Base-by-base conservation (phyloP, 2,329 filamentous ascomycete genomes). In the Colletotrichum godetiae region DNA sequence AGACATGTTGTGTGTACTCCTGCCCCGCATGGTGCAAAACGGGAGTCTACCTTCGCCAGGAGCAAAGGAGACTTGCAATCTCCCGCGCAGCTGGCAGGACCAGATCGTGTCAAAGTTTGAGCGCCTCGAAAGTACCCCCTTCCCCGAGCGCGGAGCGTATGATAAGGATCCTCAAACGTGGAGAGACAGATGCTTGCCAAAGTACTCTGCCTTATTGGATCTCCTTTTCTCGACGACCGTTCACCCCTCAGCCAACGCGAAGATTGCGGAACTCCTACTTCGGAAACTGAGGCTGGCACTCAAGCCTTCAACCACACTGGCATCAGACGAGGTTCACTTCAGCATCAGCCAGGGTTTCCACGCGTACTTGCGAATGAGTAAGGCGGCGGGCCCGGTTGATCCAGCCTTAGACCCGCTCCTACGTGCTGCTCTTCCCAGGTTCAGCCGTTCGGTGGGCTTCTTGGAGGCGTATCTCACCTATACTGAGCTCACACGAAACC, bases 301-400 rank as follows among this genome's bases (percentile, higher is more conserved):
- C 57, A 86, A 89, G 24, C 90, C 91, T 8, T 90, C 90, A 1
- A 88, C 88, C 6, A 86, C 88, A 12, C 82, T 91, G 64, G 86
- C 88, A 2, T 90, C 89, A 3, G 88, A 92, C 74, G 89, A 92
- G 78, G 89, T 91, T n/a, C 87, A 90, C 46, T 95, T 97, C 76
- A 93, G 94, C 62, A 87, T 92, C 70, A 93, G 93, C 11, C 91
- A 92, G 76, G 94, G 93, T 0, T 94, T 97, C 78, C 90, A 90
- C 71, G 90, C 92, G 5, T 94, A 95, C 77, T 86, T 94, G 31
- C 87, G 89, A 61, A 91, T 94, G 87, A 90, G 88, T 65, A 88
- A 87, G 73, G 86, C 88, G 4, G 85, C 89, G n/a, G 88, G 86
- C 1, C 85, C 88, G 13, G 81, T 92, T 6, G 91, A 94, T 73